Conservation (phyloP, 345 rosid genomes). For the Excoecaria cochinchinensis region DNA sequence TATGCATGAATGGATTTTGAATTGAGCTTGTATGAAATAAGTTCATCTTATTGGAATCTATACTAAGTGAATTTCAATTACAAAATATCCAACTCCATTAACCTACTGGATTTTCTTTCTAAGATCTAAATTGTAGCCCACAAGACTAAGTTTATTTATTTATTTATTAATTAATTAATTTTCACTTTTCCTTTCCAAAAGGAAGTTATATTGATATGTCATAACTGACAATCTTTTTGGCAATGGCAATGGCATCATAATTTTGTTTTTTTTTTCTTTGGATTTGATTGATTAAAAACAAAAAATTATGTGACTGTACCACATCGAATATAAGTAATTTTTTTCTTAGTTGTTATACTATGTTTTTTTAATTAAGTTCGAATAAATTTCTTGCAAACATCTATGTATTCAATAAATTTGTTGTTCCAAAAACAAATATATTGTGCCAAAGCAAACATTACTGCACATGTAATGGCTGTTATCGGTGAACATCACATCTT, state of each 20-base stretch:
- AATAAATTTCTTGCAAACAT: not conserved
- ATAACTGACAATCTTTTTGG: not conserved
- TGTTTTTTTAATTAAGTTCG: too few relatives aligned
- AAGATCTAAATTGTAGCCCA: not conserved
- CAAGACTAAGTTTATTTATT: not conserved
- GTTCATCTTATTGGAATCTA: not conserved
- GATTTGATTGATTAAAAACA: not conserved
- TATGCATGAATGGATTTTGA: too few relatives aligned
- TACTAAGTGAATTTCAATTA: not conserved
- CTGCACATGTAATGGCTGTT: not conserved
- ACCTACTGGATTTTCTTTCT: not conserved
- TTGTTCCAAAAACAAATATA: not conserved
- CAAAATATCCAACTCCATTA: not conserved
- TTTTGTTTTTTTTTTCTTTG: not conserved
- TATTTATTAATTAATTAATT: too few relatives aligned
- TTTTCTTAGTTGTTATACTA: not conserved
- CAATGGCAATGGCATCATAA: too few relatives aligned
- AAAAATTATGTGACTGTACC: not conserved
- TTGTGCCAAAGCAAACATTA: not conserved
- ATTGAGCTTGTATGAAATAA: not conserved
- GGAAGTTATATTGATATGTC: not conserved
- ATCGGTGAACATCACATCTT: not conserved
- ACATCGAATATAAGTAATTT: not conserved
- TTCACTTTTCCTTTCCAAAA: not conserved
- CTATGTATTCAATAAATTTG: not conserved